phyloP scores from a whole-genome alignment of 129 eudicot genomes.

The Solidago caesia region DNA sequence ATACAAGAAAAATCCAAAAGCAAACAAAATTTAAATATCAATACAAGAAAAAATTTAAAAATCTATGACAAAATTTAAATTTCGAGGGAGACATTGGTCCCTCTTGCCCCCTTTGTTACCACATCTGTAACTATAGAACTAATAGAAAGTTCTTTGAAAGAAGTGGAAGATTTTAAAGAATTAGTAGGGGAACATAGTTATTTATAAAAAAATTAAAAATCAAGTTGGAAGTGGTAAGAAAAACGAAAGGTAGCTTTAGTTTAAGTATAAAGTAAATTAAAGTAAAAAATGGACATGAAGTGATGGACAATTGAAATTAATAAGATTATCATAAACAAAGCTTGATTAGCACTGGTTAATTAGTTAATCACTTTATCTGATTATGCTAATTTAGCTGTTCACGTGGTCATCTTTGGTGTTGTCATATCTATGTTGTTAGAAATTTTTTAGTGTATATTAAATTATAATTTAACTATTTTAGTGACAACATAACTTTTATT shows the following conservation, averaged over 20 bases:
- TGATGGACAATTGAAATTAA: conserved; percentile 33
- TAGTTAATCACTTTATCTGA: conserved; percentile 13
- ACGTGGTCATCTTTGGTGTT: conserved; percentile 39
- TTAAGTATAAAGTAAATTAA: conserved; percentile 22
- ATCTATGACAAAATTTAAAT: too few species aligned
- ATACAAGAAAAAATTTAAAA: too few species aligned
- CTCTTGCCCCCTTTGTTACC: too few species aligned
- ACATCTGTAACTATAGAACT: too few species aligned
- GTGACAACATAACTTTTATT: neutral
- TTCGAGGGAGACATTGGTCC: too few species aligned
- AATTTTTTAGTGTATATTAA: conserved; percentile 3
- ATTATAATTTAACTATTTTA: neutral
- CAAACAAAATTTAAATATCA: too few species aligned
- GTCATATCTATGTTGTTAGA: conserved; percentile 28
- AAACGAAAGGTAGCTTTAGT: conserved; percentile 16
- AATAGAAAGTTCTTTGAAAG: neutral
- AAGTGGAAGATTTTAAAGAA: neutral
- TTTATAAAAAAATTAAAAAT: neutral
- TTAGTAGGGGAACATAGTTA: neutral
- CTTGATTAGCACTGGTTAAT: conserved; percentile 29
- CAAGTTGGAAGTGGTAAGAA: conserved; percentile 13
- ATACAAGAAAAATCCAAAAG: too few species aligned
- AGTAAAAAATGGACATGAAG: conserved; percentile 31
- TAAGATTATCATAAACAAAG: conserved; percentile 37
- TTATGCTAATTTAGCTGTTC: conserved; percentile 25